A percentile compares a stretch with the other conserved stretches of the same genome.
Conservation (phyloP, 306 rosid species). For the Rubus idaeus region DNA sequence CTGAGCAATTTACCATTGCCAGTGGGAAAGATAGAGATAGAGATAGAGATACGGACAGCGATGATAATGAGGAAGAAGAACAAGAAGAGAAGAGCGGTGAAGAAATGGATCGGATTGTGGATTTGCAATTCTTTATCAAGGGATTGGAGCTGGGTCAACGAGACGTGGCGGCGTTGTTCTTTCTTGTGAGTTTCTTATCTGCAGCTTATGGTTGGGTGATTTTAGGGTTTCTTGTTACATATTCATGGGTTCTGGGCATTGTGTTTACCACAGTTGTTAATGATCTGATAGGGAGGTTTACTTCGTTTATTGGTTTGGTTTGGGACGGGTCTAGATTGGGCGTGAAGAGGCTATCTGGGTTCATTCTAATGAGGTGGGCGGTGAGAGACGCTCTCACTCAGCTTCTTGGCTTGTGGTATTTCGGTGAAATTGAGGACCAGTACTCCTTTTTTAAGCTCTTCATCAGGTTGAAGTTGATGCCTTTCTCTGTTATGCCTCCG, state of each 20-base stretch:
- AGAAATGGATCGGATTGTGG: conserved; percentile 47
- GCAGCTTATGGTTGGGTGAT: conserved; percentile 86
- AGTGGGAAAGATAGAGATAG: conserved; percentile 29
- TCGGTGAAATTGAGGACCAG: conserved; percentile 93
- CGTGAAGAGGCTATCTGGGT: conserved; percentile 86
- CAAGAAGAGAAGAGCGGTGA: conserved; percentile 31
- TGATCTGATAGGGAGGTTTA: conserved; percentile 66
- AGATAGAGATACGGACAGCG: conserved; percentile 24
- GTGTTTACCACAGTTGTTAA: conserved; percentile 71
- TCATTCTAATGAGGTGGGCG: conserved; percentile 94
- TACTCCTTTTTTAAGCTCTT: conserved; percentile 93
- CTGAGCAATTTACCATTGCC: conserved; percentile 17
- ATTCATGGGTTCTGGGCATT: conserved; percentile 84
- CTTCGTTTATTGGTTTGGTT: conserved; percentile 53
- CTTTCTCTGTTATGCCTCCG: conserved; percentile 85
- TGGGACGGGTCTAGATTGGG: conserved; percentile 95
- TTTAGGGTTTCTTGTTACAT: conserved; percentile 75
- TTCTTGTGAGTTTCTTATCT: conserved; percentile 67
- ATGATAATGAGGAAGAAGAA: conserved; percentile 21
- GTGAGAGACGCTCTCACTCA: conserved; percentile 96
- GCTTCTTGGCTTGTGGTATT: conserved; percentile 92
- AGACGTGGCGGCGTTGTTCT: conserved; percentile 65
- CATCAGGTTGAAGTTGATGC: conserved; percentile 92
- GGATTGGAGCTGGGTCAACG: conserved; percentile 78
- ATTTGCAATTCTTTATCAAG: conserved; percentile 59